A percentile compares a stretch with the other conserved stretches of the same genome.
These are phyloP conservation scores for Acorus calamus DNA, from an alignment of 106 monocot species.

Conservation along the genomic window DNA sequence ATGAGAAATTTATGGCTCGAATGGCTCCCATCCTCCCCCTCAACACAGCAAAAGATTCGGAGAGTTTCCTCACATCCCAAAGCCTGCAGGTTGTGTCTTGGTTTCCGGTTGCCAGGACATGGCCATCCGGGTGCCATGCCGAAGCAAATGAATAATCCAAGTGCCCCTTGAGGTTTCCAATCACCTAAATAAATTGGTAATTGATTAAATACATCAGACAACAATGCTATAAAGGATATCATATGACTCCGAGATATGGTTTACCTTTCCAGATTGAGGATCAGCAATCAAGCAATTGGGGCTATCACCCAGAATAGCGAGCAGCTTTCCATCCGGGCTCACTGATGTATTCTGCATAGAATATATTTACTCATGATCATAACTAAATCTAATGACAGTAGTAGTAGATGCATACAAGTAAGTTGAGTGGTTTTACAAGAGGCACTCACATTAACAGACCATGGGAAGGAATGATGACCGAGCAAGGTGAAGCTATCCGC, in stretches of 20 bases:
- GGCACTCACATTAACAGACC: constrained; percentile 78
- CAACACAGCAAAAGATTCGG: constrained; percentile 43
- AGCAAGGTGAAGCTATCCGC: constrained; percentile 36
- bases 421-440: not conserved
- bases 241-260: not conserved
- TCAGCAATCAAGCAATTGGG: constrained; percentile 52
- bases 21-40: constrained; percentile 73
- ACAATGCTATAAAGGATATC: too few species aligned
- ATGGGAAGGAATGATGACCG: constrained; percentile 40
- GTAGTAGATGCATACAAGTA: too few species aligned
- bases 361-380: not conserved
- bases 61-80: constrained; percentile 73
- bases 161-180: constrained; percentile 38
- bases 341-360: constrained; percentile 35
- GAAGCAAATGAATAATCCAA: constrained; percentile 75
- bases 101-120: constrained; percentile 65
- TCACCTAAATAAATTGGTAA: constrained; percentile 23
- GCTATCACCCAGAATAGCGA: constrained; percentile 72
- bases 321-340: constrained; percentile 62
- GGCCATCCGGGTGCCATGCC: constrained; percentile 74
- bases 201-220: not conserved
- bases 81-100: constrained; percentile 82
- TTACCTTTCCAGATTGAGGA: constrained; percentile 65
- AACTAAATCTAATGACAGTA: not conserved
- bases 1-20: constrained; percentile 62